These are phyloP conservation scores for Blastobotrys elegans DNA, from an alignment of 1,139 yeast species.

Conservation along the genomic window DNA sequence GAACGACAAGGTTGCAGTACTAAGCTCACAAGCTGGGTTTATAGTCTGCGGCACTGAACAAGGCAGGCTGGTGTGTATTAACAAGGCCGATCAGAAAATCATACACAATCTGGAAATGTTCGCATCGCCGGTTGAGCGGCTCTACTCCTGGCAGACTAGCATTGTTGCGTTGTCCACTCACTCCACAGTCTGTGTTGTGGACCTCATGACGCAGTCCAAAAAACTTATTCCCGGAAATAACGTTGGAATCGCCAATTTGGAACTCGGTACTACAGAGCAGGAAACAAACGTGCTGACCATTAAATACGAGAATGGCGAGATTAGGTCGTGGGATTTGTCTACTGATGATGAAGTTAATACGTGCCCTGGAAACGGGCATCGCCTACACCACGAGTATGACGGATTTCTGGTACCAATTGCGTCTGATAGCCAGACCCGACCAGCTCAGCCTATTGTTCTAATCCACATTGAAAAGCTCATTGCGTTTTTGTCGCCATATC, in stretches of 20 bases:
- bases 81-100: slow-evolving; percentile 14
- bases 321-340: slow-evolving; percentile 20
- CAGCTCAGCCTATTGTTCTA: slow-evolving; percentile 7
- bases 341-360: slow-evolving; percentile 16
- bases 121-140: slow-evolving; percentile 20
- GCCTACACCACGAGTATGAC: neutral
- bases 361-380: neutral
- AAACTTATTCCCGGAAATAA: slow-evolving; percentile 23
- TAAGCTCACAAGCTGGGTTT: neutral
- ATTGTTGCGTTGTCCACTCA: slow-evolving; percentile 21
- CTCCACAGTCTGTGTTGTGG: slow-evolving; percentile 22
- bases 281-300: slow-evolving; percentile 7
- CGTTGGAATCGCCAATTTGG: slow-evolving; percentile 15
- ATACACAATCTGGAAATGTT: slow-evolving; percentile 15
- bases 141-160: slow-evolving; percentile 14
- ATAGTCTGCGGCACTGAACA: slow-evolving; percentile 19
- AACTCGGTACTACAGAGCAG: neutral
- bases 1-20: neutral
- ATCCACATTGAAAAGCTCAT: slow-evolving; percentile 9
- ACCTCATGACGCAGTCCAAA: slow-evolving; percentile 13
- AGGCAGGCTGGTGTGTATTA: slow-evolving; percentile 17
- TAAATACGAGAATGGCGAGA: slow-evolving; percentile 19
- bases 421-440: slow-evolving; percentile 7
- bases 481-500: neutral
- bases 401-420: slow-evolving; percentile 5